These are phyloP conservation scores for Aspergillus ruber DNA, from an alignment of 2,329 filamentous ascomycete species.

Conservation along the genomic window DNA sequence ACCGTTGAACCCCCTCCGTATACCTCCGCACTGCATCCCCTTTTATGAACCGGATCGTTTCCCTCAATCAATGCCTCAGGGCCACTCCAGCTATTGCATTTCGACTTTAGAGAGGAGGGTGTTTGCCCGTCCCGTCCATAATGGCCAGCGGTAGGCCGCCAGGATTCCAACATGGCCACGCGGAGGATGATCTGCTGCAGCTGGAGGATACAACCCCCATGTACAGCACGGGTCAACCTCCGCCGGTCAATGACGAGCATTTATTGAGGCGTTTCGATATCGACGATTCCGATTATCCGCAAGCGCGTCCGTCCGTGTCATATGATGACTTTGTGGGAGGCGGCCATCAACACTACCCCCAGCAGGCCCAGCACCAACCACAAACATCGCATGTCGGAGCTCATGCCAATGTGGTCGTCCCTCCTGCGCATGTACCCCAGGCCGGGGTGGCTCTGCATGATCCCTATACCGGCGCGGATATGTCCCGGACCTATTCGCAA, in stretches of 20 bases:
- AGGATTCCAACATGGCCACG: slow-evolving; percentile 41
- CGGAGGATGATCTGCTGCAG: slow-evolving; percentile 40
- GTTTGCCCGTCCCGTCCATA: slow-evolving; percentile 30
- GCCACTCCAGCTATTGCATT: slow-evolving; percentile 17
- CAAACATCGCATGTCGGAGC: slow-evolving; percentile 45
- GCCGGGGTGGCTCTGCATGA: slow-evolving; percentile 30
- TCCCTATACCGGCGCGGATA: slow-evolving; percentile 30
- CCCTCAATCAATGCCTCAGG: slow-evolving; percentile 34
- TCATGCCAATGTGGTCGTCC: slow-evolving; percentile 30
- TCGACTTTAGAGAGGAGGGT: slow-evolving; percentile 23
- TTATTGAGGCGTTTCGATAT: slow-evolving; percentile 69
- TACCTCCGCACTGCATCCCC: slow-evolving; percentile 3
- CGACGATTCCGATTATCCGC: slow-evolving; percentile 56
- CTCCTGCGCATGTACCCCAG: slow-evolving; percentile 20
- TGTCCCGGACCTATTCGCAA: slow-evolving; percentile 57
- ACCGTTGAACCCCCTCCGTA: background rate
- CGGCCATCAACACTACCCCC: background rate
- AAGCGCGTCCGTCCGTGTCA: slow-evolving; percentile 74
- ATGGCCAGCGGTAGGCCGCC: slow-evolving; percentile 50
- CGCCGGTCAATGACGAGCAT: slow-evolving; percentile 75
- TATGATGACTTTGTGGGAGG: slow-evolving; percentile 91
- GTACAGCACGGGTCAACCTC: slow-evolving; percentile 70
- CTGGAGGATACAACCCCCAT: slow-evolving; percentile 34
- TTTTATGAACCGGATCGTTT: slow-evolving; percentile 4
- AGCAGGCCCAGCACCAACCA: slow-evolving; percentile 23